Evolutionary conservation across 1,139 yeast species (phyloP), one percentile per base, ranked within the genome.

Genomic region (Yamadazyma diospyri): DNA sequence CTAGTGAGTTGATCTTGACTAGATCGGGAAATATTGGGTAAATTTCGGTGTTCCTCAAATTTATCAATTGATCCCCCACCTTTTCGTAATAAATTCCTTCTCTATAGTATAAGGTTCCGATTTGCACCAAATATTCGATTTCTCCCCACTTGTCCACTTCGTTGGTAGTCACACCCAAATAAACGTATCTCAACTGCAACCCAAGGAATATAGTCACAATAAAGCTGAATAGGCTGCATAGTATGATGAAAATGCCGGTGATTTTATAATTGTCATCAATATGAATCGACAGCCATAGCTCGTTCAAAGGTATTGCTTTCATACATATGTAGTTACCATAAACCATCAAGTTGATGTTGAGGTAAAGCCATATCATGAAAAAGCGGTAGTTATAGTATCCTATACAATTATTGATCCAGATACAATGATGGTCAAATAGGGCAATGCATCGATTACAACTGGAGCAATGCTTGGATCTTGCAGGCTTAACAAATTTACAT

Each of bases 381-480:
- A 79, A 85, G 28, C 73, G 63, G 56, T 78, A 84, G 50, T 92
- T 92, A 32, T 75, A 68, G 47, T 71, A 71, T 0, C 97, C 97
- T 20, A 92, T 74, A 57, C 97, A 92, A 50, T 85, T 88, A 59
- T 89, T 89, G 37, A 89, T 61, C 96, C 97, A 92, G n/a, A 87
- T 59, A 52, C 98, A 92, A 58, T 92, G 97, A 53, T 92, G 98
- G 53, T 92, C 98, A 46, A 72, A 78, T 40, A 82, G 52, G 22
- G 80, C 61, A 4, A 82, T 65, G 53, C 98, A 92, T 16, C 56
- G 47, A 32, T 70, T 67, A 55, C 97, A 92, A 9, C 72, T 65
- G 3, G 81, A 69, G 53, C 98, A 92, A 57, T 92, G 98, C 50
- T 86, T 88, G 8, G 95, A 83, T 29, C 98, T 61, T 1, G 97